Conservation (phyloP, 192 early-diverging fungal species). For the Coemansia umbellata region DNA sequence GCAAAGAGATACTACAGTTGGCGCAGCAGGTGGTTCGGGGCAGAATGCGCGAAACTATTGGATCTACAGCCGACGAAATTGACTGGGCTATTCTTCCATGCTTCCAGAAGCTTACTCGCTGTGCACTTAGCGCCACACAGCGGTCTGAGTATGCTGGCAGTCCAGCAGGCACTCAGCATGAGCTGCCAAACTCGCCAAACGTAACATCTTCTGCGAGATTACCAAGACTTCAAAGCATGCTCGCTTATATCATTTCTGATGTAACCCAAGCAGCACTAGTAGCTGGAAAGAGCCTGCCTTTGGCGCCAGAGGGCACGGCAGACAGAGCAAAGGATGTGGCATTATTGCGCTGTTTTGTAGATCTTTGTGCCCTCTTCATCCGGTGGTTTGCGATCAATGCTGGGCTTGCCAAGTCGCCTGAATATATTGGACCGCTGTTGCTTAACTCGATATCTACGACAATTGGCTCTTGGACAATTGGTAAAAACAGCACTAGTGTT, state of each 20-base stretch:
- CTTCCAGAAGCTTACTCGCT: slow-evolving; percentile 36
- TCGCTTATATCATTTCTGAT: slow-evolving; percentile 11
- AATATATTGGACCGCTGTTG: background rate
- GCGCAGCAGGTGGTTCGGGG: slow-evolving; percentile 30
- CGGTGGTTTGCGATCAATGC: slow-evolving; percentile 20
- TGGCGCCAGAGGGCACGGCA: slow-evolving; percentile 1
- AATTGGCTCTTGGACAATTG: slow-evolving; percentile 9
- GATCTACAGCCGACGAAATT: slow-evolving; percentile 12
- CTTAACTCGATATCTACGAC: slow-evolving; percentile 6
- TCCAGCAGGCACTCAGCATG: slow-evolving; percentile 2
- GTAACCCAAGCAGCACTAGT: slow-evolving; percentile 26
- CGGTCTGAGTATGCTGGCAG: slow-evolving; percentile 9
- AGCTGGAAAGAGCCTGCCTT: slow-evolving; percentile 4
- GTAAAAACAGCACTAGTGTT: background rate
- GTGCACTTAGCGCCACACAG: slow-evolving; percentile 8
- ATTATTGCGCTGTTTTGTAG: slow-evolving; percentile 21
- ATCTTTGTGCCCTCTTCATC: slow-evolving; percentile 24
- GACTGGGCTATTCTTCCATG: slow-evolving; percentile 33
- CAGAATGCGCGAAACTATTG: slow-evolving; percentile 12
- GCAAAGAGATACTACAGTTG: slow-evolving; percentile 30
- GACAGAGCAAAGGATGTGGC: slow-evolving; percentile 20
- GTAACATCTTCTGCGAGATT: background rate
- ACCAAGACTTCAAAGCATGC: slow-evolving; percentile 15
- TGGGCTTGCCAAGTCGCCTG: slow-evolving; percentile 13
- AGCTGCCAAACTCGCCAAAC: slow-evolving; percentile 8